Evolutionary conservation across 2,329 filamentous ascomycete genomes (phyloP).

Genomic region (Ascochyta clinopodiicola): DNA sequence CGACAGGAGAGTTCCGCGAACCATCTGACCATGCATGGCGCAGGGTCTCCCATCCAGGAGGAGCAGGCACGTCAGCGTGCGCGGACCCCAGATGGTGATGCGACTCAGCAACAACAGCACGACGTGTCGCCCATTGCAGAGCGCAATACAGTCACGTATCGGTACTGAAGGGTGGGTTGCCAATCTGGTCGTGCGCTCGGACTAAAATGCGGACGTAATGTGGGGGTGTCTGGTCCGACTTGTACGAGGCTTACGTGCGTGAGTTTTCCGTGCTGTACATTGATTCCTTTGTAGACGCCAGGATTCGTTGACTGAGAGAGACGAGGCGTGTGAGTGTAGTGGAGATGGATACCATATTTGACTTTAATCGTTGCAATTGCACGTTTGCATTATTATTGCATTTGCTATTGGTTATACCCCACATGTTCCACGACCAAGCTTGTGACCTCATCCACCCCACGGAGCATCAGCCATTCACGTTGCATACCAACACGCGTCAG

Average conservation of each 20-base stretch:
- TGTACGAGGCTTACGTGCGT: background rate
- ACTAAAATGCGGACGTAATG: conserved; percentile 10
- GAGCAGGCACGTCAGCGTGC: conserved; percentile 35
- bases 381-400: background rate
- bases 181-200: conserved; percentile 11
- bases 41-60: conserved; percentile 31
- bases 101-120: conserved; percentile 20
- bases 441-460: conserved; percentile 30
- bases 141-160: conserved; percentile 46
- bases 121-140: conserved; percentile 48
- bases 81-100: conserved; percentile 33
- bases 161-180: conserved; percentile 35
- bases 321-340: background rate
- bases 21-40: conserved; percentile 56
- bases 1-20: conserved; percentile 53
- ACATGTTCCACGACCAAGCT: conserved; percentile 12
- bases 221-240: conserved; percentile 3
- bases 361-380: background rate
- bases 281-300: background rate
- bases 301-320: background rate
- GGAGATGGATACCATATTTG: conserved; percentile 3
- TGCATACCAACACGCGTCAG: conserved; percentile 17
- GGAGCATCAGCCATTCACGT: conserved; percentile 21
- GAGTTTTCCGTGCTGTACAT: background rate
- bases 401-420: background rate